Evolutionary conservation across 805 yeast genomes (phyloP).

Genomic region (Maudiozyma turicensis): DNA sequence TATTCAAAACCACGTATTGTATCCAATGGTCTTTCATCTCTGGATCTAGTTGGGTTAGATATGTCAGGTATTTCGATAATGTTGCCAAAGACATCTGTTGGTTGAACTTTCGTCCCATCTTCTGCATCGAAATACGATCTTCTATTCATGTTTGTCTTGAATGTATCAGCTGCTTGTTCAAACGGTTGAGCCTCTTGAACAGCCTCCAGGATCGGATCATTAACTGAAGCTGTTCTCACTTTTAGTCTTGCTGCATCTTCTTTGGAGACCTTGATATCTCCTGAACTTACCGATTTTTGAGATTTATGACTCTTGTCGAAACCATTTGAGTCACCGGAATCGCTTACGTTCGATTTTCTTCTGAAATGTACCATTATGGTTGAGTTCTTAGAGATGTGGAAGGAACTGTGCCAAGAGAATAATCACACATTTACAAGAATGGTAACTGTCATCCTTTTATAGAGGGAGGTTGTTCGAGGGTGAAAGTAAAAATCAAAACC

Average conservation of each 20-base stretch:
- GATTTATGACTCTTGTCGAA: neutral
- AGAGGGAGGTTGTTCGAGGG: too few relatives aligned
- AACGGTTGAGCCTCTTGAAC: slow-evolving; percentile 95
- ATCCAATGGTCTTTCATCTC: slow-evolving; percentile 94
- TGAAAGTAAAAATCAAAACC: too few relatives aligned
- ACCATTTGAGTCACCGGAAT: slow-evolving; percentile 12
- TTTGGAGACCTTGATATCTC: slow-evolving; percentile 35
- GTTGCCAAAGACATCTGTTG: slow-evolving; percentile 72
- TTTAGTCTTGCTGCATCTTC: slow-evolving; percentile 47
- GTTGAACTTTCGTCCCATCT: slow-evolving; percentile 33
- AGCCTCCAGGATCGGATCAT: slow-evolving; percentile 86
- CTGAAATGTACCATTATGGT: slow-evolving; percentile 36
- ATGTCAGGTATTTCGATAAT: slow-evolving; percentile 69
- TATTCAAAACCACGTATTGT: slow-evolving; percentile 90
- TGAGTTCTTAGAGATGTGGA: neutral
- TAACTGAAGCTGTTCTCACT: slow-evolving; percentile 55
- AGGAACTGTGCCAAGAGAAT: neutral
- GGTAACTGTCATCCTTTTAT: too few relatives aligned
- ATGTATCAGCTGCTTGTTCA: slow-evolving; percentile 43
- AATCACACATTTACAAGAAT: too few relatives aligned
- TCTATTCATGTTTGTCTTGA: slow-evolving; percentile 25
- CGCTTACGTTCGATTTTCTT: slow-evolving; percentile 25
- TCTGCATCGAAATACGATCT: slow-evolving; percentile 32
- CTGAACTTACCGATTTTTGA: slow-evolving; percentile 1
- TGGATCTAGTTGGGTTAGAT: slow-evolving; percentile 83